These are phyloP conservation scores for Lactarius sp. DNA, from an alignment of 768 basidiomycete genomes.

Conservation along the genomic window DNA sequence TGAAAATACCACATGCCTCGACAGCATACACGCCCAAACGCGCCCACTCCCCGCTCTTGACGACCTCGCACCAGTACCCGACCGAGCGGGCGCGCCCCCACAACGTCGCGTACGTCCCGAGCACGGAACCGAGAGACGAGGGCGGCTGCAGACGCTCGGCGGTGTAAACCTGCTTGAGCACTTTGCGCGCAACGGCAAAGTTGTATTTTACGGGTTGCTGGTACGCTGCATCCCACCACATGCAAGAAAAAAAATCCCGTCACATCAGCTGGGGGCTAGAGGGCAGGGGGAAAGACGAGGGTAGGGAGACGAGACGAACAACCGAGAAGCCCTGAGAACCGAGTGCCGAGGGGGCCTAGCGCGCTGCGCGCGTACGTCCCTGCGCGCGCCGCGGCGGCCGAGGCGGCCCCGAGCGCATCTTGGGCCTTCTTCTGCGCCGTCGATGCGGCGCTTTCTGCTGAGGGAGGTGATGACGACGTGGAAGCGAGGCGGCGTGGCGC, in stretches of 20 bases:
- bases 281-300: not conserved
- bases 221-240: constrained; percentile 47
- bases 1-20: constrained; percentile 89
- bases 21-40: constrained; percentile 69
- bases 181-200: constrained; percentile 72
- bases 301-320: constrained; percentile 34
- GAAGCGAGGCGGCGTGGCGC: constrained; percentile 16
- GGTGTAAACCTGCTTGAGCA: constrained; percentile 55
- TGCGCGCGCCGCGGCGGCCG: no score
- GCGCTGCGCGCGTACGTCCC: no score
- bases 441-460: constrained; percentile 28
- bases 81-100: constrained; percentile 56
- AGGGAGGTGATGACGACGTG: not conserved
- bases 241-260: not conserved
- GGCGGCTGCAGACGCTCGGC: constrained; percentile 61
- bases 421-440: constrained; percentile 26
- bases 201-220: constrained; percentile 74
- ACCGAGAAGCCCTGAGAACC: constrained; percentile 43
- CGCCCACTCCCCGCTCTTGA: constrained; percentile 60
- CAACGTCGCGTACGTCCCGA: constrained; percentile 57
- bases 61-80: constrained; percentile 56
- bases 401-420: no score
- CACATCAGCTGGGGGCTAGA: not conserved
- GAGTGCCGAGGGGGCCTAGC: no score
- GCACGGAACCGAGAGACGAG: constrained; percentile 46